Percentiles rank a stretch among this genome's conserved stretches.
Evolutionary conservation across 1,139 yeast species (phyloP).

Genomic region (Candida pseudoviswanathii): DNA sequence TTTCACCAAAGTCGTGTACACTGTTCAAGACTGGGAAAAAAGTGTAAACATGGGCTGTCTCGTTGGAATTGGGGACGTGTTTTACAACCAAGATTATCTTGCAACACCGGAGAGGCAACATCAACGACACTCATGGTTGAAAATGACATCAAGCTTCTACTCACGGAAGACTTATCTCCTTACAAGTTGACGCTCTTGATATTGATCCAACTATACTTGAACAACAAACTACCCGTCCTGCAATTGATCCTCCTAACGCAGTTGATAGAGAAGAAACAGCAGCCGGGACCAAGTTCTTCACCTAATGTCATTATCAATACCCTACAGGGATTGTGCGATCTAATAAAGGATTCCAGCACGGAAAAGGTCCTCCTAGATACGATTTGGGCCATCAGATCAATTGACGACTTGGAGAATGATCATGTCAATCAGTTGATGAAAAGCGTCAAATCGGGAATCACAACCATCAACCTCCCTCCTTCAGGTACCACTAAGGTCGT

Average conservation of each 20-base stretch:
- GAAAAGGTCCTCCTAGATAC: slow-evolving; percentile 13
- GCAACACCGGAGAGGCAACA: neutral
- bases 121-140: neutral
- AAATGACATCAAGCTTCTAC: slow-evolving; percentile 4
- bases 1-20: too few species aligned
- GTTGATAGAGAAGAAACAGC: slow-evolving; percentile 12
- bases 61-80: too few species aligned
- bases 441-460: slow-evolving; percentile 3
- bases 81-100: neutral
- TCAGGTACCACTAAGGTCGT: slow-evolving; percentile 13
- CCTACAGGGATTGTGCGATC: slow-evolving; percentile 6
- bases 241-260: slow-evolving; percentile 9
- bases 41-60: too few species aligned
- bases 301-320: slow-evolving; percentile 6
- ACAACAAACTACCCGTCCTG: slow-evolving; percentile 3
- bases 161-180: slow-evolving; percentile 7
- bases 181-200: slow-evolving; percentile 5
- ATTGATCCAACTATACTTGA: slow-evolving; percentile 4
- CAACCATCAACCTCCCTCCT: neutral
- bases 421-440: slow-evolving; percentile 12
- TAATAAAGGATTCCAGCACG: slow-evolving; percentile 2
- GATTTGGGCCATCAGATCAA: slow-evolving; percentile 37
- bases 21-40: too few species aligned
- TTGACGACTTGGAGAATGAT: slow-evolving; percentile 34
- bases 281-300: neutral